A percentile compares a stretch with the other conserved stretches of the same genome.
Evolutionary conservation across 2,329 filamentous ascomycete species (phyloP).

Genomic region (Chrysosporium queenslandicum): DNA sequence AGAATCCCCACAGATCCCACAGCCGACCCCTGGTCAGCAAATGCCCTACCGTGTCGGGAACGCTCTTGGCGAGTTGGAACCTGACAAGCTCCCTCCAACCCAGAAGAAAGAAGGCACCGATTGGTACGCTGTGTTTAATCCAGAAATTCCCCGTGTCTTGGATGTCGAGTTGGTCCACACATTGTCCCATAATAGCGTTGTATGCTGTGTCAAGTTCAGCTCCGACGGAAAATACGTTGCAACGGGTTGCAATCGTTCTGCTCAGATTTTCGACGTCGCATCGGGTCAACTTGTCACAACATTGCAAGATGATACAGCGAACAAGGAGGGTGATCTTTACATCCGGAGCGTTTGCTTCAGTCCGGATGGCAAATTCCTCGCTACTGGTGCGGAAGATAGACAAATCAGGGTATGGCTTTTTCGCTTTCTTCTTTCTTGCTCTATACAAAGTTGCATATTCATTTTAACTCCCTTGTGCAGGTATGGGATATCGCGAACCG

Average conservation of each 20-base stretch:
- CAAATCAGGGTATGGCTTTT: conserved; percentile 66
- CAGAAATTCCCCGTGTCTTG: conserved; percentile 72
- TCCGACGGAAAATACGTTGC: conserved; percentile 91
- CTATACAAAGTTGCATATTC: not conserved
- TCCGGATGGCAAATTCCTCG: conserved; percentile 84
- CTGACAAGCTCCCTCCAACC: conserved; percentile 71
- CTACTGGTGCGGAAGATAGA: conserved; percentile 95
- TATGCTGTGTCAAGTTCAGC: conserved; percentile 96
- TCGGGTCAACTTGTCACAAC: conserved; percentile 80
- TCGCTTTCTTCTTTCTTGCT: conserved; percentile 6
- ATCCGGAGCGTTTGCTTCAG: conserved; percentile 98
- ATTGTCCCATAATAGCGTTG: conserved; percentile 85
- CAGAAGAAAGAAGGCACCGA: conserved; percentile 83
- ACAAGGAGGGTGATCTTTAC: conserved; percentile 84
- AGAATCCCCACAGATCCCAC: conserved; percentile 76
- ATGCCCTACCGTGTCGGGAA: conserved; percentile 49
- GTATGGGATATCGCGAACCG: conserved; percentile 87
- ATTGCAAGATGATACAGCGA: conserved; percentile 77
- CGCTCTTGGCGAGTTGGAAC: conserved; percentile 73
- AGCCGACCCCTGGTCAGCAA: conserved; percentile 58
- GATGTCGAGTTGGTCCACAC: conserved; percentile 94
- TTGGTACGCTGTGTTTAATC: conserved; percentile 97
- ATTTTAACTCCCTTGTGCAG: conserved; percentile 35
- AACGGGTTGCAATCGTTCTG: conserved; percentile 94
- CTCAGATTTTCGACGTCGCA: conserved; percentile 94